phyloP scores from a whole-genome alignment of 805 yeast species.

The Saccharomycopsis guyanensis region DNA sequence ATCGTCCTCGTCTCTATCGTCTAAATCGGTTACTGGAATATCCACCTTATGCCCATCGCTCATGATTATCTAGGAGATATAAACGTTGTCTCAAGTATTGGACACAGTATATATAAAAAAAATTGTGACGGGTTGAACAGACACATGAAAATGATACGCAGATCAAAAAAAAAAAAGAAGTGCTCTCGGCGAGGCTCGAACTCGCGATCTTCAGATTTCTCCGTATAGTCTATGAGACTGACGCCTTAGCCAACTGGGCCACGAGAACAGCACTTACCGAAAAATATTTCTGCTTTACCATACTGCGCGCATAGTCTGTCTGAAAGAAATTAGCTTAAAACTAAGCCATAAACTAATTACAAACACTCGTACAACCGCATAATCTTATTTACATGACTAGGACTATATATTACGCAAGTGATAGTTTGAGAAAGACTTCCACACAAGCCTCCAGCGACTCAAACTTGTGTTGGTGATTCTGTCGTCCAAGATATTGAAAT shows the following conservation, averaged over 20 bases:
- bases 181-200: constrained; percentile 23
- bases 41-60: constrained; percentile 35
- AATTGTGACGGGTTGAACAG: background rate
- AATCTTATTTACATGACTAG: no score
- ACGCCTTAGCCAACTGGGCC: constrained; percentile 23
- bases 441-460: constrained; percentile 25
- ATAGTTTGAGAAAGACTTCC: constrained; percentile 25
- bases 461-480: constrained; percentile 21
- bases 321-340: no score
- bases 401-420: constrained; percentile 21
- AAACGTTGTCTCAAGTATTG: background rate
- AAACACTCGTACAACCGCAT: no score
- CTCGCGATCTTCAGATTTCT: constrained; percentile 23
- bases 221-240: constrained; percentile 19
- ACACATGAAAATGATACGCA: background rate
- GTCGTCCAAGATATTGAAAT: constrained; percentile 48
- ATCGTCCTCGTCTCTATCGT: constrained; percentile 35
- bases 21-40: constrained; percentile 46
- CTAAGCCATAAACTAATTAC: no score
- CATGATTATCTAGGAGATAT: background rate
- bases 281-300: background rate
- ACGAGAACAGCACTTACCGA: constrained; percentile 13
- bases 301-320: no score
- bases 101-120: no score
- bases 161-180: constrained; percentile 8